Evolutionary conservation across 345 rosid species (phyloP), one percentile per base, ranked within the genome.

Genomic region (Schrenkiella parvula): DNA sequence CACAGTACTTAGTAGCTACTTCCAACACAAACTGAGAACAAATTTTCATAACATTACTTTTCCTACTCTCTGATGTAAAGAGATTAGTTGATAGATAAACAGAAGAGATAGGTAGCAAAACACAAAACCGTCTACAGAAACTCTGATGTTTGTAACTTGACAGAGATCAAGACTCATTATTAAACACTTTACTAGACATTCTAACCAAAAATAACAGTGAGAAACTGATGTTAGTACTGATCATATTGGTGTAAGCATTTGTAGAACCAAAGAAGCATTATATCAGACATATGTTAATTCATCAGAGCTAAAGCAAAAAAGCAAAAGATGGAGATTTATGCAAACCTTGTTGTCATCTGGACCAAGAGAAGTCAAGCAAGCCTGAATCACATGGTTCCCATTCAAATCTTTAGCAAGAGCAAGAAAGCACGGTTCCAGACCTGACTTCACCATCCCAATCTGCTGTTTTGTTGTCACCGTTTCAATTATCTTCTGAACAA

Each of bases 361-460:
- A 67, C 73, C 71, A 66, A 90, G 81, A 47, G 84, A 80, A 5
- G 79, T 78, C 84, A 90, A 80, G 78, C 96, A 90, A 63, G 87
- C 81, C 63, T 86, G 93, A 1, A 90, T 64, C 26, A 90, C 91
- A 80, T 88, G 90, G 83, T 84, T 88, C 28, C 96, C 96, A 76
- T 90, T 90, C 64, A 86, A 71, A 75, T 88, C 88, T 78, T 78
- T 82, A 42, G 84, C 80, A 3, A 90, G 89, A 77, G 80, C 76
- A 26, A 85, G 86, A 78, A 85, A 74, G 34, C 89, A 84, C 3
- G 88, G 84, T 76, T 80, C 77, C 28, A 90, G 79, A 14, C 88
- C 83, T 17, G 77, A 74, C 44, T 77, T 71, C 26, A 88, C 81
- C 34, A 77, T 67, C 5, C 63, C 75, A 43, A 87, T 79, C 70